phyloP scores from a whole-genome alignment of 2,329 filamentous ascomycete genomes.

The Ophiostoma perfectum region DNA sequence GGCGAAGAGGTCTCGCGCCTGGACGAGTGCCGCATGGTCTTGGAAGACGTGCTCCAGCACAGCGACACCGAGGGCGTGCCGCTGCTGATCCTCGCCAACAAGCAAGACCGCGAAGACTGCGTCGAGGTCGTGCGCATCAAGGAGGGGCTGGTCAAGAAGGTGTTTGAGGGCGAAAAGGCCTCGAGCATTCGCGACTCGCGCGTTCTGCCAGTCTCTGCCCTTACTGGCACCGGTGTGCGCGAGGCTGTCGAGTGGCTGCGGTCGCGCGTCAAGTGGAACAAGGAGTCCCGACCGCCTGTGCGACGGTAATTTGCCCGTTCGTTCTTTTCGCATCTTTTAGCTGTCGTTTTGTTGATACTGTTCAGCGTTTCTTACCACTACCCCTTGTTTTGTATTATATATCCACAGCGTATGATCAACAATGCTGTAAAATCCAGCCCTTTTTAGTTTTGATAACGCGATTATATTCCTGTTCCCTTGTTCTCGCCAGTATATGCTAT shows the following conservation, averaged over 20 bases:
- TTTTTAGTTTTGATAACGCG: background rate
- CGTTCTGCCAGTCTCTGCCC: constrained; percentile 84
- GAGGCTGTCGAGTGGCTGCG: constrained; percentile 98
- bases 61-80: constrained; percentile 88
- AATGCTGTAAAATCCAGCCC: background rate
- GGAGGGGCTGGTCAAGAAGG: constrained; percentile 88
- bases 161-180: constrained; percentile 91
- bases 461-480: constrained; percentile 10
- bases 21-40: constrained; percentile 81
- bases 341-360: background rate
- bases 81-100: constrained; percentile 87
- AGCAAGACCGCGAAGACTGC: constrained; percentile 95
- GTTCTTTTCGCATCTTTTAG: background rate
- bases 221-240: constrained; percentile 78
- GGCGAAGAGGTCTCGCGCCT: constrained; percentile 51
- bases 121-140: constrained; percentile 97
- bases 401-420: background rate
- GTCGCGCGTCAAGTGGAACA: constrained; percentile 92
- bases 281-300: constrained; percentile 82
- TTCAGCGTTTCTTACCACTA: background rate
- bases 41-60: constrained; percentile 84
- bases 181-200: constrained; percentile 80
- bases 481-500: constrained; percentile 15
- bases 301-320: constrained; percentile 64
- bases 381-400: background rate